These are phyloP conservation scores for Corchorus capsularis DNA, from an alignment of 345 rosid species.

Conservation along the genomic window DNA sequence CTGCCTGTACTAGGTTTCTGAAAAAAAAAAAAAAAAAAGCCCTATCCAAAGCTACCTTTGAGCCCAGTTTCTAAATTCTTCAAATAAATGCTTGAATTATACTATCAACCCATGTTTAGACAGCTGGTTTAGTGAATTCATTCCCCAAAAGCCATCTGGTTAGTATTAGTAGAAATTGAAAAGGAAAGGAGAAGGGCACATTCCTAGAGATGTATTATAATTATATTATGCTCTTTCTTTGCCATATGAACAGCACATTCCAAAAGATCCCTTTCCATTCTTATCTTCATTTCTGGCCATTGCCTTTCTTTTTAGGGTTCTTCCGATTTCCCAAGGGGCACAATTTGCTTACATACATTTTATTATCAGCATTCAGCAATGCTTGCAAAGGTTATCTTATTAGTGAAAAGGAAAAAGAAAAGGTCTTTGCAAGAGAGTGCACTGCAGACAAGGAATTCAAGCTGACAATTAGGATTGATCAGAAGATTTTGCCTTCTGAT, in stretches of 20 bases:
- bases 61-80: neutral
- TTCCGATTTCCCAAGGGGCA: neutral
- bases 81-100: too few relatives aligned
- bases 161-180: too few relatives aligned
- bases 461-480: too few relatives aligned
- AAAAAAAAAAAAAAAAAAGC: neutral
- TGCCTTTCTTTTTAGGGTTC: neutral
- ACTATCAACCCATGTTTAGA: too few relatives aligned
- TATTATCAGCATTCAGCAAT: neutral
- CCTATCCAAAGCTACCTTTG: neutral
- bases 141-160: too few relatives aligned
- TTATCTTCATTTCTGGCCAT: slow-evolving; percentile 1
- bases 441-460: too few relatives aligned
- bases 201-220: slow-evolving; percentile 1
- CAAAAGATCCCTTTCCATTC: slow-evolving; percentile 7
- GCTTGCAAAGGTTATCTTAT: neutral
- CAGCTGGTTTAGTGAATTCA: too few relatives aligned
- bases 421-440: neutral
- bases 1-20: neutral
- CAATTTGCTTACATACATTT: neutral
- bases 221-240: slow-evolving; percentile 3
- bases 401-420: neutral
- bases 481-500: too few relatives aligned
- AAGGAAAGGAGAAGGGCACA: neutral
- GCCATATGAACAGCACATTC: slow-evolving; percentile 15